Percentiles rank a stretch among this genome's conserved stretches.
These are phyloP conservation scores for Suillus americanus DNA, from an alignment of 768 basidiomycete genomes.

Conservation along the genomic window DNA sequence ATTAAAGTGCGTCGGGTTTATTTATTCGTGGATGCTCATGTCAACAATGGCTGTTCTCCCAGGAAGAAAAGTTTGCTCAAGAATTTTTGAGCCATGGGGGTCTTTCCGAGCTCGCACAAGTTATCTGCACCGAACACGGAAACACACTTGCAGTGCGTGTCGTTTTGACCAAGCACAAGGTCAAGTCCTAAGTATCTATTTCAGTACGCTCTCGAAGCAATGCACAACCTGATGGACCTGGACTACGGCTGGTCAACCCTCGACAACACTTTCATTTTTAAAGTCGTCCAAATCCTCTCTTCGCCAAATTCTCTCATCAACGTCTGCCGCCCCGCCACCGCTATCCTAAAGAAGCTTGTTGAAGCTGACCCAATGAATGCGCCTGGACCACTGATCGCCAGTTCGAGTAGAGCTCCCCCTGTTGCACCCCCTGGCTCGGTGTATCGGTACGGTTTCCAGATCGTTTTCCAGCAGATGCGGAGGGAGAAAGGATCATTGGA, in stretches of 20 bases:
- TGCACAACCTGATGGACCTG: constrained; percentile 88
- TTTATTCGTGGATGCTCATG: not conserved
- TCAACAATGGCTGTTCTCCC: constrained; percentile 10
- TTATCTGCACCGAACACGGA: constrained; percentile 67
- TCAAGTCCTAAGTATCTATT: not conserved
- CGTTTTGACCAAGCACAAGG: not conserved
- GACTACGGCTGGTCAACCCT: constrained; percentile 82
- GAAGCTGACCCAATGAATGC: constrained; percentile 78
- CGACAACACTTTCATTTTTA: constrained; percentile 68
- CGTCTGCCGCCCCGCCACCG: constrained; percentile 87
- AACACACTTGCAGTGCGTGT: constrained; percentile 79
- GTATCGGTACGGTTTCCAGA: constrained; percentile 80
- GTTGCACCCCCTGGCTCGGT: constrained; percentile 64
- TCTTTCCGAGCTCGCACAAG: constrained; percentile 63
- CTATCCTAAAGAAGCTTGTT: constrained; percentile 86
- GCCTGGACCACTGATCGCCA: constrained; percentile 55
- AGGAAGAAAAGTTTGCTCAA: constrained; percentile 84
- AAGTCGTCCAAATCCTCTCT: constrained; percentile 76
- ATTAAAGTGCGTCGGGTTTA: constrained; percentile 55
- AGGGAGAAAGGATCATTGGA: constrained; percentile 70
- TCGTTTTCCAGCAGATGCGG: constrained; percentile 81
- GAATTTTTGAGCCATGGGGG: constrained; percentile 79
- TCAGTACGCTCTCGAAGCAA: constrained; percentile 81
- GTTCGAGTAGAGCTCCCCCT: constrained; percentile 60
- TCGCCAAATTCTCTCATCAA: constrained; percentile 80